Conservation (phyloP, 2,329 filamentous ascomycete genomes). For the Talaromyces sp. region DNA sequence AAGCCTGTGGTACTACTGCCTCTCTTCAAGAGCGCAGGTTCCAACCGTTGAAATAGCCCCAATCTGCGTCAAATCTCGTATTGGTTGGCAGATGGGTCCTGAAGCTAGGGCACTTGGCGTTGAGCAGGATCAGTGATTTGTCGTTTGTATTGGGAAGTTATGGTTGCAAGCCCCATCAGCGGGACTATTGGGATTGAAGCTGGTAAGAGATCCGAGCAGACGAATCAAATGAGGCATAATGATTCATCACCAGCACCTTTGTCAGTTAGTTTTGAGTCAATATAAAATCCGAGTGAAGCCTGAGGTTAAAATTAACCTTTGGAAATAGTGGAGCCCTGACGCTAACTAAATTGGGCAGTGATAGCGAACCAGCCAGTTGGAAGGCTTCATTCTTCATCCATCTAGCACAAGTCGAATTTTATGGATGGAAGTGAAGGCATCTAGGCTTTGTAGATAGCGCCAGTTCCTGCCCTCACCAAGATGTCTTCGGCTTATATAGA, state of each 20-base stretch:
- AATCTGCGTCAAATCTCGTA: not conserved
- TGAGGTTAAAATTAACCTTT: not conserved
- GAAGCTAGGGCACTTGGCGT: no score
- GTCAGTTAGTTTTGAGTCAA: no score
- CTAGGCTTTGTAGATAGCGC: not conserved
- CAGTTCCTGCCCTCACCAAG: no score
- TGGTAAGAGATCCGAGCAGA: not conserved
- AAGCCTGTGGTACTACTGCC: no score
- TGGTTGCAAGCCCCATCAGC: not conserved
- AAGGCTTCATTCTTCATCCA: not conserved
- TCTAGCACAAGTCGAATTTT: not conserved
- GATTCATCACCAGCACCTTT: no score
- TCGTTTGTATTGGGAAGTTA: not conserved
- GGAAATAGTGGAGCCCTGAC: not conserved
- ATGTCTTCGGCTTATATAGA: not conserved
- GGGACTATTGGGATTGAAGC: not conserved
- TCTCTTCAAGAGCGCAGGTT: no score
- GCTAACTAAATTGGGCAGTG: conserved; percentile 5
- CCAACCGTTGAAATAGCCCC: no score
- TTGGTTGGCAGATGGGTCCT: not conserved
- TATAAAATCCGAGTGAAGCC: not conserved
- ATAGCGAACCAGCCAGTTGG: conserved; percentile 11
- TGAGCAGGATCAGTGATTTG: no score
- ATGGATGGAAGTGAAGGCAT: not conserved
- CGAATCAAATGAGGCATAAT: not conserved